Evolutionary conservation across 768 basidiomycete genomes (phyloP).

Genomic region (Collybia mongolica): DNA sequence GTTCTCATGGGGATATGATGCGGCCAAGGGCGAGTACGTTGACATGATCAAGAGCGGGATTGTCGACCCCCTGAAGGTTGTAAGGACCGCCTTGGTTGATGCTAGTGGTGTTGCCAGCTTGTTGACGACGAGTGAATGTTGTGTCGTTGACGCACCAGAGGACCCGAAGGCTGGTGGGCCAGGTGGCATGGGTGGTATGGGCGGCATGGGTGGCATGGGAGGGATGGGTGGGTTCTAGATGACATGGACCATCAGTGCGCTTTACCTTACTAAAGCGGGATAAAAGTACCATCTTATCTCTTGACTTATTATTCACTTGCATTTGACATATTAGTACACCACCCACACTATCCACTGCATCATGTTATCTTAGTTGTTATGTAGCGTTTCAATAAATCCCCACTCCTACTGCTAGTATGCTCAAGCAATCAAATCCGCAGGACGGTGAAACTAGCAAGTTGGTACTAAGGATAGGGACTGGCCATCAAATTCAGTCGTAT

Average conservation of each 20-base stretch:
- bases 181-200: slow-evolving; percentile 48
- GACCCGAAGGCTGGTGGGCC: slow-evolving; percentile 53
- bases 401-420: too few species aligned
- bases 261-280: neutral
- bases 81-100: slow-evolving; percentile 89
- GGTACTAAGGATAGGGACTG: too few species aligned
- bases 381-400: too few species aligned
- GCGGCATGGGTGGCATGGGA: slow-evolving; percentile 43
- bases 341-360: slow-evolving; percentile 2
- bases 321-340: neutral
- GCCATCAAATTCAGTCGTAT: too few species aligned
- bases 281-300: slow-evolving; percentile 5
- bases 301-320: slow-evolving; percentile 1
- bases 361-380: neutral
- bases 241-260: neutral
- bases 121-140: slow-evolving; percentile 90
- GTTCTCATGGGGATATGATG: slow-evolving; percentile 89
- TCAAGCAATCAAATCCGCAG: too few species aligned
- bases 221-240: slow-evolving; percentile 35
- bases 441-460: too few species aligned
- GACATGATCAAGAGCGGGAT: slow-evolving; percentile 96
- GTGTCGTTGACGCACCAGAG: slow-evolving; percentile 90
- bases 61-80: slow-evolving; percentile 95
- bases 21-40: slow-evolving; percentile 86
- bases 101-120: slow-evolving; percentile 92